A percentile compares a stretch with the other conserved stretches of the same genome.
Evolutionary conservation across 805 yeast genomes (phyloP).

Genomic region (Helenozyma baotianmanensis): DNA sequence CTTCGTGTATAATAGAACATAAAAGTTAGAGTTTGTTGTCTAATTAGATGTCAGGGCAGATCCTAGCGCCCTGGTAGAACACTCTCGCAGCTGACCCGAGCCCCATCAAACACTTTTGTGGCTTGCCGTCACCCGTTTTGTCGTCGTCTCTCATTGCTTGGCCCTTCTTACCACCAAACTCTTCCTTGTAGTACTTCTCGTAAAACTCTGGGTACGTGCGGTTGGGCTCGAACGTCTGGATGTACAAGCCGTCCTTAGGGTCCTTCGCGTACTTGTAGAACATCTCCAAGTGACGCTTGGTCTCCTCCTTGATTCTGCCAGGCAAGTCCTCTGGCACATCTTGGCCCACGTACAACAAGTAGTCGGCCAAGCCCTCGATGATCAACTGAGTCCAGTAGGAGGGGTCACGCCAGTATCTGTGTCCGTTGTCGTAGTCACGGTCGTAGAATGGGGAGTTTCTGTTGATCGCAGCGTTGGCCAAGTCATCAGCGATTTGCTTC

Average conservation of each 20-base stretch:
- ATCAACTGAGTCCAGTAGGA: slow-evolving; percentile 61
- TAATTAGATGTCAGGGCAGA: slow-evolving; percentile 17
- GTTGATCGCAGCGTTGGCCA: slow-evolving; percentile 58
- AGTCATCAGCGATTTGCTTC: slow-evolving; percentile 58
- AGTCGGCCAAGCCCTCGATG: slow-evolving; percentile 66
- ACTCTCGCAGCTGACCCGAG: slow-evolving; percentile 65
- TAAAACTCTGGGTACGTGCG: slow-evolving; percentile 47
- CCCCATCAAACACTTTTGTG: slow-evolving; percentile 55
- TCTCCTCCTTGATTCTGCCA: slow-evolving; percentile 37
- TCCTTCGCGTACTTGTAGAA: slow-evolving; percentile 56
- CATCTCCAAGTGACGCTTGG: slow-evolving; percentile 51
- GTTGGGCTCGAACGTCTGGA: slow-evolving; percentile 56
- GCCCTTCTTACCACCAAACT: slow-evolving; percentile 52
- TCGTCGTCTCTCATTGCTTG: slow-evolving; percentile 51
- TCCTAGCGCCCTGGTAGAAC: slow-evolving; percentile 63
- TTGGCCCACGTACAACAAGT: slow-evolving; percentile 45
- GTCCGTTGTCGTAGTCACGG: slow-evolving; percentile 52
- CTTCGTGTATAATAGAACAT: slow-evolving; percentile 1
- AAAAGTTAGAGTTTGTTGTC: background rate
- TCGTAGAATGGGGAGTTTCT: slow-evolving; percentile 55
- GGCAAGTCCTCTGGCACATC: slow-evolving; percentile 35
- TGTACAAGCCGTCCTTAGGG: slow-evolving; percentile 54
- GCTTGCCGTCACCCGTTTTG: slow-evolving; percentile 34
- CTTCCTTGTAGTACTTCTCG: slow-evolving; percentile 42
- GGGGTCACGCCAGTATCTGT: slow-evolving; percentile 61